Conservation (phyloP, 2,329 filamentous ascomycete species). For the Diplodia mutila region DNA sequence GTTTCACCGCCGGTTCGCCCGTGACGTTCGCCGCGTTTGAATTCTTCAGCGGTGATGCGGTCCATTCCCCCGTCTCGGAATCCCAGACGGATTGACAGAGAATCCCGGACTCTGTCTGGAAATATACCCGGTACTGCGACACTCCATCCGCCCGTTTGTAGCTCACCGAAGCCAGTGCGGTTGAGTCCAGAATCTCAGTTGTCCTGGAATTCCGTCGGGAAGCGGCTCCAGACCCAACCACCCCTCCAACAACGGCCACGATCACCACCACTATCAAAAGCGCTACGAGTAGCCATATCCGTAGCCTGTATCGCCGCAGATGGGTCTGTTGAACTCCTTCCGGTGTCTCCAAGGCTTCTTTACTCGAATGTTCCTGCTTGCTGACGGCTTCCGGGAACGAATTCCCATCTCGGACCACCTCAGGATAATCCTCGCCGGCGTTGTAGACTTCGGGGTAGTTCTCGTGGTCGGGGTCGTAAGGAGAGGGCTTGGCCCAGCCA, state of each 20-base stretch:
- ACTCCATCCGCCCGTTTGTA: slow-evolving; percentile 13
- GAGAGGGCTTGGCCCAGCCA: not conserved
- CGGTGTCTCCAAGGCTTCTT: not conserved
- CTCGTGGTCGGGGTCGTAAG: not conserved
- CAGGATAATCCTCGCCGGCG: not conserved
- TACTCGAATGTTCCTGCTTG: not conserved
- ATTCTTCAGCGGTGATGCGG: not conserved
- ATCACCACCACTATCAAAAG: not conserved
- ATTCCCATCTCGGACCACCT: not conserved
- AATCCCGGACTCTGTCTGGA: not conserved
- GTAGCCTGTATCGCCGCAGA: not conserved
- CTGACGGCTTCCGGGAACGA: not conserved
- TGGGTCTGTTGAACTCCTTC: not conserved
- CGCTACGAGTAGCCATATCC: not conserved
- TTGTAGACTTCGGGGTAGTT: slow-evolving; percentile 4
- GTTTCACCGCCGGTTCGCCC: not conserved
- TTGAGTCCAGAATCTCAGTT: not conserved
- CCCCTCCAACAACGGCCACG: not conserved
- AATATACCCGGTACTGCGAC: slow-evolving; percentile 10
- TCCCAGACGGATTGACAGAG: slow-evolving; percentile 9
- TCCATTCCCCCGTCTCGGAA: slow-evolving; percentile 1
- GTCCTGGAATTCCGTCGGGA: not conserved
- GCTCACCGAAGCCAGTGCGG: slow-evolving; percentile 9
- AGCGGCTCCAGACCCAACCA: not conserved
- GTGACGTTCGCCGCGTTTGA: not conserved